These are phyloP conservation scores for Termitomyces sp. DNA, from an alignment of 768 basidiomycete genomes.

Conservation along the genomic window DNA sequence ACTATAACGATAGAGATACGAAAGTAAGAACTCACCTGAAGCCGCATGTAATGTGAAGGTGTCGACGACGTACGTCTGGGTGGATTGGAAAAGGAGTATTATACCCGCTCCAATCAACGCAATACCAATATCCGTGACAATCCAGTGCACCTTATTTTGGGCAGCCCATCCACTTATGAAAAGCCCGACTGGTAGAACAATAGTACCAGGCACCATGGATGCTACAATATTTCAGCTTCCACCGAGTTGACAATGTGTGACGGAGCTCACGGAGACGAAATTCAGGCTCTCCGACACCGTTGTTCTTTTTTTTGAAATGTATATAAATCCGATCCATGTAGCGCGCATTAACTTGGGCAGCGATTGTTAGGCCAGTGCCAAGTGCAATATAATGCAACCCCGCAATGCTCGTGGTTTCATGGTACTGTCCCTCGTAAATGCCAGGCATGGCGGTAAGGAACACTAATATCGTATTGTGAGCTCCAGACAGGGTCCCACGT, in stretches of 20 bases:
- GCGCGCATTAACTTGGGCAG: constrained; percentile 50
- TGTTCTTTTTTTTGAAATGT: constrained; percentile 42
- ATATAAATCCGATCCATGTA: constrained; percentile 51
- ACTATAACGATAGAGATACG: neutral
- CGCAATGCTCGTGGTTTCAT: constrained; percentile 48
- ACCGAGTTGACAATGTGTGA: neutral
- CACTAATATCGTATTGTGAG: constrained; percentile 30
- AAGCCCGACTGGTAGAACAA: constrained; percentile 60
- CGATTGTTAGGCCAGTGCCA: constrained; percentile 51
- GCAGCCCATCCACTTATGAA: constrained; percentile 70
- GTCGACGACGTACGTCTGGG: constrained; percentile 67
- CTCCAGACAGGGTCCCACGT: neutral
- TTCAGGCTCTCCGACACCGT: constrained; percentile 42
- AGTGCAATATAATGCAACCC: constrained; percentile 70
- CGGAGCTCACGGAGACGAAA: constrained; percentile 38
- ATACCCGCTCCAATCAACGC: constrained; percentile 49
- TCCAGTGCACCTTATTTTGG: constrained; percentile 55
- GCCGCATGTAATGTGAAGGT: constrained; percentile 62
- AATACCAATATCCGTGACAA: constrained; percentile 62
- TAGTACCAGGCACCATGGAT: constrained; percentile 50
- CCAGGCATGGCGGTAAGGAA: constrained; percentile 60
- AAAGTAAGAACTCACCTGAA: constrained; percentile 35
- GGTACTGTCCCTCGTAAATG: constrained; percentile 52
- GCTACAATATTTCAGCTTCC: constrained; percentile 27
- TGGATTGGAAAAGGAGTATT: constrained; percentile 54